phyloP scores from a whole-genome alignment of 768 basidiomycete genomes.

The Tricholoma sp. region DNA sequence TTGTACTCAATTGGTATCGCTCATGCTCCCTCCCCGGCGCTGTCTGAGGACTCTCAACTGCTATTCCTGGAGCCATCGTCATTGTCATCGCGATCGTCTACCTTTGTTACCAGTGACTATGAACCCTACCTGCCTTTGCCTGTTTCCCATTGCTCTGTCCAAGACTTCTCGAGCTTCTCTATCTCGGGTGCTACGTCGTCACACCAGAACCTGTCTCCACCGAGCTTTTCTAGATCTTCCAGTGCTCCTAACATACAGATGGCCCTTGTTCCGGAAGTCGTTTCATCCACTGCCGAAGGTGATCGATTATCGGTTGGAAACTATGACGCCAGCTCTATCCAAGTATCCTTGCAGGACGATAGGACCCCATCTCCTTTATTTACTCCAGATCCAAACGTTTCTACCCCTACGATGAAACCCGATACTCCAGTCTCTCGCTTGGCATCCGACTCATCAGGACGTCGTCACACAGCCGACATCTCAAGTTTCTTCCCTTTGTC shows the following conservation, averaged over 20 bases:
- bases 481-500: neutral
- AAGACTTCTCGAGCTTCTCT: neutral
- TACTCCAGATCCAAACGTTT: neutral
- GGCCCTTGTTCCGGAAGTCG: slow-evolving; percentile 4
- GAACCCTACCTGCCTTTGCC: neutral
- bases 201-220: neutral
- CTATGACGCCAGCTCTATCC: slow-evolving; percentile 8
- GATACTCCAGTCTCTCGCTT: slow-evolving; percentile 6
- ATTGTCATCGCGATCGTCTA: neutral
- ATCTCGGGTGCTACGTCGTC: neutral
- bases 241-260: slow-evolving; percentile 8
- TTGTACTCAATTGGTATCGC: too few relatives aligned
- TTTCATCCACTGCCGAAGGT: slow-evolving; percentile 3
- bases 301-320: neutral
- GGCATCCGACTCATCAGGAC: neutral
- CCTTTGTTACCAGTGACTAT: neutral
- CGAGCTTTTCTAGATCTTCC: slow-evolving; percentile 11
- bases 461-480: neutral
- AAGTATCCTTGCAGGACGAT: neutral
- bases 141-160: neutral
- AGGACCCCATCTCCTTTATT: slow-evolving; percentile 6
- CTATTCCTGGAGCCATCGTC: neutral
- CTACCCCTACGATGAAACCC: neutral
- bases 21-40: too few relatives aligned
- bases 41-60: neutral